phyloP scores from a whole-genome alignment of 2,329 filamentous ascomycete species.

The Scytalidium sp. region DNA sequence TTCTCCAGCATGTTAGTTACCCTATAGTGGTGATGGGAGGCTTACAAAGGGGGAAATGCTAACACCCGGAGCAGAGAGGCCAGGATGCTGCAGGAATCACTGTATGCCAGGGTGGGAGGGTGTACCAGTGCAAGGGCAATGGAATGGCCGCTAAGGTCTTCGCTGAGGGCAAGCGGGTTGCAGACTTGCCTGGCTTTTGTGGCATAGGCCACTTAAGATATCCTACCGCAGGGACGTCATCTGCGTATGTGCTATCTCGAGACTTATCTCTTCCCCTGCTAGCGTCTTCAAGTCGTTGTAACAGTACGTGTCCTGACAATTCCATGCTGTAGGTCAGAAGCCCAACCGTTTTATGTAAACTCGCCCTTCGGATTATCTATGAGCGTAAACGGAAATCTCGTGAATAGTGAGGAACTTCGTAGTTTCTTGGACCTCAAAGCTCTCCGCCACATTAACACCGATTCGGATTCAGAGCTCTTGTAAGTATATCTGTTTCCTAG shows the following conservation, averaged over 20 bases:
- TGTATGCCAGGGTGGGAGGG: conserved; percentile 67
- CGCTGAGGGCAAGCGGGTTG: conserved; percentile 66
- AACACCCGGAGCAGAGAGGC: too few species aligned
- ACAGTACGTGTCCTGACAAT: too few species aligned
- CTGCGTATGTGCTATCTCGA: too few species aligned
- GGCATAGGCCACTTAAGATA: conserved; percentile 80
- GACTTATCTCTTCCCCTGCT: too few species aligned
- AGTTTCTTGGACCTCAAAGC: conserved; percentile 37
- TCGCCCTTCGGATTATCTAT: conserved; percentile 78
- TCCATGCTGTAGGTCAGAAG: conserved; percentile 82
- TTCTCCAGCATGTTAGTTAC: conserved; percentile 47
- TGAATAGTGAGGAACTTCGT: conserved; percentile 65
- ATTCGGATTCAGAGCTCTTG: conserved; percentile 80
- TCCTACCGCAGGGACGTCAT: conserved; percentile 77
- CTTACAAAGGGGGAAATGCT: too few species aligned
- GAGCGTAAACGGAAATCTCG: conserved; percentile 82
- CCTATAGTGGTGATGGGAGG: too few species aligned
- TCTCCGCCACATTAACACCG: conserved; percentile 56
- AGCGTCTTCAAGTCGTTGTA: too few species aligned
- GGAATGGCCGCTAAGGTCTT: conserved; percentile 81
- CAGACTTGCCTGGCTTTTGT: conserved; percentile 77
- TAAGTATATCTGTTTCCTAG: too few species aligned
- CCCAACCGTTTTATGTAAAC: conserved; percentile 88
- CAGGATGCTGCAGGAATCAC: conserved; percentile 84
- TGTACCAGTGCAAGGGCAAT: conserved; percentile 83